Evolutionary conservation across 73 alveolate genomes (phyloP).

Genomic region (Paramecium primaurelia): DNA sequence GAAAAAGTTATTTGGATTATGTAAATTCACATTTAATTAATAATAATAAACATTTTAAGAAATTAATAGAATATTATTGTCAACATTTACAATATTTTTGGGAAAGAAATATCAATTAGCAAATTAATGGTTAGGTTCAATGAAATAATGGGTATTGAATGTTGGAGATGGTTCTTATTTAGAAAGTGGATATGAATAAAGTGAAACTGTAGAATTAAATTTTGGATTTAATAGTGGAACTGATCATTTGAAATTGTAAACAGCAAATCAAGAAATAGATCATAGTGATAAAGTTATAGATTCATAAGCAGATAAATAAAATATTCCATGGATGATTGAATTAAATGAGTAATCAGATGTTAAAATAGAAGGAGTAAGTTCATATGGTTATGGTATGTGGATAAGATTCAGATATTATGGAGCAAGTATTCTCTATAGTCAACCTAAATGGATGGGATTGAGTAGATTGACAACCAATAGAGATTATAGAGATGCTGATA

Average conservation of each 20-base stretch:
- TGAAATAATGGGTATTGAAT: constrained; percentile 10
- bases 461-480: background rate
- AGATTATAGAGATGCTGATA: background rate
- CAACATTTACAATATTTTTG: background rate
- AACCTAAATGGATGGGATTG: constrained; percentile 50
- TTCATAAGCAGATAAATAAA: background rate
- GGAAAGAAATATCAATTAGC: background rate
- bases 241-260: background rate
- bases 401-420: constrained; percentile 35
- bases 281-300: background rate
- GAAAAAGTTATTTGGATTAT: background rate
- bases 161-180: constrained; percentile 33
- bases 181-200: constrained; percentile 26
- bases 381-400: constrained; percentile 40
- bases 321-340: background rate
- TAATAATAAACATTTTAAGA: background rate
- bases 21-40: background rate
- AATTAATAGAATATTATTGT: background rate
- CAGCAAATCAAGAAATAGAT: background rate
- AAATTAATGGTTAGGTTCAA: background rate
- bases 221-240: constrained; percentile 42
- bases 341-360: background rate
- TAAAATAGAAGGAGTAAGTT: background rate
- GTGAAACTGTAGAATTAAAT: background rate
- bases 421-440: background rate